phyloP scores from a whole-genome alignment of 192 early-diverging fungal species.

The Powellomyces hirtus region DNA sequence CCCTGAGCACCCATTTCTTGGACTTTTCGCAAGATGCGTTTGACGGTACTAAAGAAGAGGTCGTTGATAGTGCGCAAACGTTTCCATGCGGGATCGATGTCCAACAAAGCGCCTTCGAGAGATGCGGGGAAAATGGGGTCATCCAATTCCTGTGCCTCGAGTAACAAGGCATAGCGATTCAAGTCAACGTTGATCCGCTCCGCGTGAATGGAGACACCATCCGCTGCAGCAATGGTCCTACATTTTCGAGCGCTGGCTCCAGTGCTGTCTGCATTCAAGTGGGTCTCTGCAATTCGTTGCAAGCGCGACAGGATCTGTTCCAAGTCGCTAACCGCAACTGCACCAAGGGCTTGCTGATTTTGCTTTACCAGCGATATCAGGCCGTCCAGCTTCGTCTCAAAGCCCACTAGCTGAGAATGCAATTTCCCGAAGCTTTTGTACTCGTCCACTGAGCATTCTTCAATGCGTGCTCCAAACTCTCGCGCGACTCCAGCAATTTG shows the following conservation, averaged over 20 bases:
- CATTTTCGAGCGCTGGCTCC: background rate
- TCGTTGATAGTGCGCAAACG: background rate
- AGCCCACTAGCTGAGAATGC: conserved; percentile 73
- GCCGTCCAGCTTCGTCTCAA: conserved; percentile 65
- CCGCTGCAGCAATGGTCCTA: background rate
- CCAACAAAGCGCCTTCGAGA: background rate
- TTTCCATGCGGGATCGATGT: background rate
- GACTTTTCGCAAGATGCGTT: background rate
- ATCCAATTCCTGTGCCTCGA: background rate
- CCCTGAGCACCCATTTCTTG: background rate
- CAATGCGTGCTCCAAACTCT: conserved; percentile 67
- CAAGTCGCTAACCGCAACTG: conserved; percentile 65
- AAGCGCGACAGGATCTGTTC: conserved; percentile 41
- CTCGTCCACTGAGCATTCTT: conserved; percentile 62
- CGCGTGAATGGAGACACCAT: background rate
- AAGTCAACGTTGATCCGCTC: background rate
- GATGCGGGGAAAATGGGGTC: background rate
- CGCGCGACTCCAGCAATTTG: conserved; percentile 68
- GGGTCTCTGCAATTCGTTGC: background rate
- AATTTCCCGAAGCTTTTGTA: conserved; percentile 73
- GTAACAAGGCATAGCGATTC: background rate
- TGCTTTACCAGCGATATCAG: conserved; percentile 74
- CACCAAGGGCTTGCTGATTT: conserved; percentile 73
- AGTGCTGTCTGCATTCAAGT: background rate
- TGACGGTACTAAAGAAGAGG: background rate